Percentiles rank a stretch among this genome's conserved stretches.
These are phyloP conservation scores for Clitocybe nebularis DNA, from an alignment of 1,284 basidiomycete genomes.

Conservation along the genomic window DNA sequence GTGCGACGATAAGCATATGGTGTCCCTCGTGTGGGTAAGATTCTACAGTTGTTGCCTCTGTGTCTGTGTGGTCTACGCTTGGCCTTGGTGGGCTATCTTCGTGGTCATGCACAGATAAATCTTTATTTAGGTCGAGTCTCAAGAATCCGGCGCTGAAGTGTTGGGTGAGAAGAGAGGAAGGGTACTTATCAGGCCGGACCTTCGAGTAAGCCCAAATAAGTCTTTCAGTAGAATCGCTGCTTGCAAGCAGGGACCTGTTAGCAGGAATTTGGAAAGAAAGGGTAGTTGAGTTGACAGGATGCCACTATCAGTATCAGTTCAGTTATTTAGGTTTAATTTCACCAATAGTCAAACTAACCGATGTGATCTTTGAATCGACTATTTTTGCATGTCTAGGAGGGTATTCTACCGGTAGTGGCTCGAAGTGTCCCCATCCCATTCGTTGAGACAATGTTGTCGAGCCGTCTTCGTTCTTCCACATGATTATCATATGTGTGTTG, in stretches of 20 bases:
- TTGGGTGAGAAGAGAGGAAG: constrained; percentile 36
- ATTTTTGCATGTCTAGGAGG: constrained; percentile 33
- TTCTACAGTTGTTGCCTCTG: constrained; percentile 3
- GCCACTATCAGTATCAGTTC: too few species aligned
- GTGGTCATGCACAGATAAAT: constrained; percentile 20
- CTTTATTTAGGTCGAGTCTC: constrained; percentile 41
- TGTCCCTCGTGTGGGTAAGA: too few species aligned
- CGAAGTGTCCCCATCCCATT: constrained; percentile 27
- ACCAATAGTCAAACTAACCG: too few species aligned
- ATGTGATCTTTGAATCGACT: constrained; percentile 27
- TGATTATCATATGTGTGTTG: constrained; percentile 36
- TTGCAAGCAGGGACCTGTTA: constrained; percentile 29
- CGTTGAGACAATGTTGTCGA: constrained; percentile 37
- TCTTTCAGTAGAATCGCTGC: constrained; percentile 29
- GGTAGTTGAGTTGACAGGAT: constrained; percentile 28
- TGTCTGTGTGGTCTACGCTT: constrained; percentile 6
- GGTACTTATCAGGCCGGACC: constrained; percentile 35
- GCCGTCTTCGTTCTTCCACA: constrained; percentile 46
- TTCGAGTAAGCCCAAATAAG: constrained; percentile 58
- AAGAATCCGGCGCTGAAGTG: constrained; percentile 47
- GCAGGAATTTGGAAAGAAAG: constrained; percentile 39
- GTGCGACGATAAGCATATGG: constrained; percentile 45
- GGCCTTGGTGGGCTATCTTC: constrained; percentile 1
- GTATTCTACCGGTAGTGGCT: constrained; percentile 28
- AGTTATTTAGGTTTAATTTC: too few species aligned